phyloP scores from a whole-genome alignment of 805 yeast genomes.

The Candida orba region DNA sequence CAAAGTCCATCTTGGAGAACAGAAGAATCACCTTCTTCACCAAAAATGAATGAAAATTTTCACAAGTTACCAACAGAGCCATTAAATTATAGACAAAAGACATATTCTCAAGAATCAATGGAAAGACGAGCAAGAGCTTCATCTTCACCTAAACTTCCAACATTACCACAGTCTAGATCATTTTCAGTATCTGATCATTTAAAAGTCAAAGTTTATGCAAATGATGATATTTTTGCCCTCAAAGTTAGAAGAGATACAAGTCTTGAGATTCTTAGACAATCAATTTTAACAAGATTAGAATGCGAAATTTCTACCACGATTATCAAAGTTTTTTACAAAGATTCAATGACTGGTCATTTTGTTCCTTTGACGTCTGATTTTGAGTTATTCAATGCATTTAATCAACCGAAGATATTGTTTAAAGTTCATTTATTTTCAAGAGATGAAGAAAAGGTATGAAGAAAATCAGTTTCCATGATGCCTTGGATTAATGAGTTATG shows the following conservation, averaged over 20 bases:
- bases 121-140: constrained; percentile 5
- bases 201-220: constrained; percentile 19
- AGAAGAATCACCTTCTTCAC: constrained; percentile 3
- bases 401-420: constrained; percentile 9
- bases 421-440: constrained; percentile 9
- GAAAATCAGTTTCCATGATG: background rate
- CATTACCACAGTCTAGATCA: background rate
- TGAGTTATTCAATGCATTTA: constrained; percentile 15
- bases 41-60: background rate
- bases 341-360: constrained; percentile 10
- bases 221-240: constrained; percentile 23
- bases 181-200: constrained; percentile 1
- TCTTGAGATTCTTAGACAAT: constrained; percentile 10
- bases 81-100: background rate
- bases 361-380: constrained; percentile 16
- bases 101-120: background rate
- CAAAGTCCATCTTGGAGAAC: background rate
- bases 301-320: constrained; percentile 8
- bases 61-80: constrained; percentile 1
- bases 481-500: background rate
- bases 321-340: constrained; percentile 17
- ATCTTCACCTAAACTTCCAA: constrained; percentile 1
- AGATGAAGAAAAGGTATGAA: constrained; percentile 1
- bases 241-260: constrained; percentile 6
- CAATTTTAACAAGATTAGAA: constrained; percentile 21